Base-by-base conservation (phyloP, 371 early-diverging fungal species). In the Choanephora cucurbitarum region DNA sequence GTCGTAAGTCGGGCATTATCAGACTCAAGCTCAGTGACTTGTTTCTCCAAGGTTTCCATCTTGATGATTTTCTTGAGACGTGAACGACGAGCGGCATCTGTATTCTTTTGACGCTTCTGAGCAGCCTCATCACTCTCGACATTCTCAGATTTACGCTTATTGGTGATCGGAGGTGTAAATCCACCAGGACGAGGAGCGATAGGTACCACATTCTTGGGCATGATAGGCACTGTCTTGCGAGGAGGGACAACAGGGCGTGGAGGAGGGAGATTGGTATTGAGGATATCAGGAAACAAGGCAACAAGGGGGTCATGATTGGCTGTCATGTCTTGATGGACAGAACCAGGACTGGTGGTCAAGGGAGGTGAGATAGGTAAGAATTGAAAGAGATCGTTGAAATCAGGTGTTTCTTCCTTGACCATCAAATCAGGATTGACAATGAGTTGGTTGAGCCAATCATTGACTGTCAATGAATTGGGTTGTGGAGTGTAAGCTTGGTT, bases 11-110 rank as follows among this genome's bases (percentile, higher is more conserved):
- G 63, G 62, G 71, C 70, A 67, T 94, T 92, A 51, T 95, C 90
- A 42, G 69, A 56, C 69, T 93, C 92, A 31, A 96, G 81, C 57
- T 86, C 85, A 19, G 72, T 67, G 17, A 91, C 91, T 56, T 87
- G 86, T 46, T 67, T 66, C 71, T 96, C 95, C 34, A 96, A 85
- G 11, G 83, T 78, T 72, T 93, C 92, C 74, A 96, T 85, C 67
- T 87, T 85, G 55, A 85, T 73, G 49, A 90, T 76, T 83, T 94
- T 96, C 70, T 92, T 90, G 46, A 88, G 79, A 44, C 97, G 90
- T 18, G 93, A 92, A 57, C 96, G 92, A 46, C 96, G 88, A 32
- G 97, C 97, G 7, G 97, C 96, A 67, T 95, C 94, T 7, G 94
- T 95, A 77, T 95, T 95, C 81, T 90, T 91, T 61, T 85, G 84